Evolutionary conservation across 441 rosid genomes (phyloP).

Genomic region (Macaranga tanarius): DNA sequence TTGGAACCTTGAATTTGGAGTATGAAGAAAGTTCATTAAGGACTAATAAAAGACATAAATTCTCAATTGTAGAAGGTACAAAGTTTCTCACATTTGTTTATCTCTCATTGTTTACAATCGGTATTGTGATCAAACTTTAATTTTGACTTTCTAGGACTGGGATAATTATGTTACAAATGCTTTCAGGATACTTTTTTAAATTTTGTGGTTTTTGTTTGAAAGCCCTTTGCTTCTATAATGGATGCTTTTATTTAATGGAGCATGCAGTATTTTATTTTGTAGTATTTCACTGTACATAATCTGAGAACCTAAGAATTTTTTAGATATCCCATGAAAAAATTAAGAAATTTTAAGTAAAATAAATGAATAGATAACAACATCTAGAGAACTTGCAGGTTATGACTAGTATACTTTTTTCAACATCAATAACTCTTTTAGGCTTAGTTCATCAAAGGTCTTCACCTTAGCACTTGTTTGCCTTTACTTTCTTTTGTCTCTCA

Average conservation of each 20-base stretch:
- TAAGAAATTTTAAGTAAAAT: neutral
- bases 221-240: neutral
- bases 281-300: neutral
- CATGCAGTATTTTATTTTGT: neutral
- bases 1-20: slow-evolving; percentile 9
- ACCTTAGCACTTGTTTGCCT: neutral
- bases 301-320: neutral
- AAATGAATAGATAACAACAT: neutral
- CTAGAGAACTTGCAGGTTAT: neutral
- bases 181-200: too few species aligned
- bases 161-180: too few species aligned
- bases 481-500: too few species aligned
- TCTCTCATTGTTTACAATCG: neutral
- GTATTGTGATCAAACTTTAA: neutral
- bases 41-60: slow-evolving; percentile 6
- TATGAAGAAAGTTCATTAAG: slow-evolving; percentile 7
- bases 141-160: neutral
- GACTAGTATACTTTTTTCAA: neutral
- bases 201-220: neutral
- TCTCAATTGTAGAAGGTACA: neutral
- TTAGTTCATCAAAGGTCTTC: neutral
- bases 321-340: neutral
- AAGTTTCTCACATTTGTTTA: neutral
- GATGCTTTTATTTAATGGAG: neutral
- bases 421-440: too few species aligned